Conservation (phyloP, 2,329 filamentous ascomycete genomes). For the Penicillium sp. region DNA sequence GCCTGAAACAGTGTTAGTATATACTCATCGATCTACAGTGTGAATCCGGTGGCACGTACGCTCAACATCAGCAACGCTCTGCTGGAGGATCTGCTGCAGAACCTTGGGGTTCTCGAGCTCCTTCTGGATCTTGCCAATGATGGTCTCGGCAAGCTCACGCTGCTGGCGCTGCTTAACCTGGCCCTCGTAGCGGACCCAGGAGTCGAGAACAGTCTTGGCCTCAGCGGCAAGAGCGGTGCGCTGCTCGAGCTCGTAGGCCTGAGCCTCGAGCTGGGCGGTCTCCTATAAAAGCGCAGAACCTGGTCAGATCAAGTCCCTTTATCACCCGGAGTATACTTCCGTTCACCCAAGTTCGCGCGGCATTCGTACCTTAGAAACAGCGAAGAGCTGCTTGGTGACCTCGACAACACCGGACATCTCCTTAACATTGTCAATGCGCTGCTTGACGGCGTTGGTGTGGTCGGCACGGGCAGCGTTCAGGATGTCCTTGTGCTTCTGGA, state of each 20-base stretch:
- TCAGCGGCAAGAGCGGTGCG: conserved; percentile 87
- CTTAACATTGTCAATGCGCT: conserved; percentile 89
- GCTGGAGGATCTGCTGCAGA: conserved; percentile 95
- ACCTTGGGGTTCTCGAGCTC: conserved; percentile 97
- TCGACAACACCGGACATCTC: conserved; percentile 94
- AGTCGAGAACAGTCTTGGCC: conserved; percentile 94
- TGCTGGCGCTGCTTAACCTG: conserved; percentile 99
- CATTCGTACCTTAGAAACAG: conserved; percentile 84
- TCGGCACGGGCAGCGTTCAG: conserved; percentile 91
- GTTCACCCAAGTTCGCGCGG: background rate
- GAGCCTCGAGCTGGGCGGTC: conserved; percentile 91
- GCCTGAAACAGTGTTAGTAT: conserved; percentile 30
- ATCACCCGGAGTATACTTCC: background rate
- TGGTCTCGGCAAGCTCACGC: conserved; percentile 85
- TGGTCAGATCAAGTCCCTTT: background rate
- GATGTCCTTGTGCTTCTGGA: conserved; percentile 90
- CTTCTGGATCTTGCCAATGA: conserved; percentile 98
- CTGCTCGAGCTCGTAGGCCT: conserved; percentile 98
- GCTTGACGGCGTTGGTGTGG: conserved; percentile 94
- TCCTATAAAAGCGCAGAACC: conserved; percentile 60
- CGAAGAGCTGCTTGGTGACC: conserved; percentile 94
- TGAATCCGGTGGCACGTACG: conserved; percentile 59
- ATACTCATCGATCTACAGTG: background rate
- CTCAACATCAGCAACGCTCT: conserved; percentile 95
- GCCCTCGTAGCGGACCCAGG: conserved; percentile 97